phyloP scores from a whole-genome alignment of 2,329 filamentous ascomycete species.

The Lomentospora prolificans region DNA sequence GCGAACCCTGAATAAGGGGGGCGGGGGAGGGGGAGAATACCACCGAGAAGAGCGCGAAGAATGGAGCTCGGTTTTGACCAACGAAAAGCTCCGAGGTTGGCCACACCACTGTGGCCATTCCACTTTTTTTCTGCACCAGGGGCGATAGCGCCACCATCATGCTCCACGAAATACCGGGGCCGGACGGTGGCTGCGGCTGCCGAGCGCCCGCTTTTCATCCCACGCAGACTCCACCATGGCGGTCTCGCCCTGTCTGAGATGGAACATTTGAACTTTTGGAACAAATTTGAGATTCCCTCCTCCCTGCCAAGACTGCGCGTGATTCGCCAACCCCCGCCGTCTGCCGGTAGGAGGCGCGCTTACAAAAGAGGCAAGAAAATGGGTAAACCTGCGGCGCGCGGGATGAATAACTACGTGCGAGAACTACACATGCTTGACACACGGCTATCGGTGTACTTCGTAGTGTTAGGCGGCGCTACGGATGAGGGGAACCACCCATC shows the following conservation, averaged over 20 bases:
- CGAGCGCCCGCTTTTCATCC: background rate
- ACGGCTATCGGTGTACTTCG: too few species aligned
- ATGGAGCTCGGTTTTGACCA: background rate
- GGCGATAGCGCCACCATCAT: background rate
- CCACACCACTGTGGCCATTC: background rate
- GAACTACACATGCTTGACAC: too few species aligned
- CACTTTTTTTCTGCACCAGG: background rate
- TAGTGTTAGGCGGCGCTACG: too few species aligned
- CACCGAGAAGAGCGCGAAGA: background rate
- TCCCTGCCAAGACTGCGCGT: background rate
- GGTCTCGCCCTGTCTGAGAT: background rate
- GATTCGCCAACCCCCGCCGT: background rate
- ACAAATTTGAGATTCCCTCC: too few species aligned
- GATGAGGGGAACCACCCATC: too few species aligned
- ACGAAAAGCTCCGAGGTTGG: background rate
- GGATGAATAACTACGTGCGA: background rate
- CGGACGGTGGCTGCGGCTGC: background rate
- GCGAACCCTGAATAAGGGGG: background rate
- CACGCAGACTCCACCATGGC: background rate
- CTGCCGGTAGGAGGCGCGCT: background rate
- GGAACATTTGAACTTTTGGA: too few species aligned
- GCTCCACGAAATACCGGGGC: background rate
- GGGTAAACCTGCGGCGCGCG: too few species aligned
- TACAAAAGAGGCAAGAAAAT: too few species aligned
- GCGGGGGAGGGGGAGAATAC: background rate